Base-by-base conservation (phyloP, 192 early-diverging fungal species). In the Coemansia sp. region DNA sequence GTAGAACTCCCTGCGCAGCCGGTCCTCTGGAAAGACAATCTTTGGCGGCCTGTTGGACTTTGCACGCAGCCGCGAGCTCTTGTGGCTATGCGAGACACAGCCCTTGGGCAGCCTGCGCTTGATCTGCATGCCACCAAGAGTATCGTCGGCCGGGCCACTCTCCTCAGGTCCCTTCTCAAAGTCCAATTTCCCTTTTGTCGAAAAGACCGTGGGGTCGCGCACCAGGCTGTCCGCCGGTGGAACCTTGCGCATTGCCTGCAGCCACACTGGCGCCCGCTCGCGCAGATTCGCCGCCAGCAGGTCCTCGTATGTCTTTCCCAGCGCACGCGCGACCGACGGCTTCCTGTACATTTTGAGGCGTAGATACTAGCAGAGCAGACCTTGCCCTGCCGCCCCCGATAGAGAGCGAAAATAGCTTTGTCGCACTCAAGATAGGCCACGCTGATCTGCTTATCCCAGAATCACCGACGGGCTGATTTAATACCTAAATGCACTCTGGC, bases 11-110 rank as follows among this genome's bases (percentile, higher is more conserved):
- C 75, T 43, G 41, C 95, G 83, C 48, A 98, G 77, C 44, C 60
- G 47, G 69, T 98, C 95, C 68, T 96, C 92, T 5, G 88, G 88
- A 51, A 91, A 98, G 27, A 75, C 82, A 26, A 98, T 94, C 43
- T 56, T 60, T 12, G 77, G 80, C 35, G 88, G 85, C 57, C 71
- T 54, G 22, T 80, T 76, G 28, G 72, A 74, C 60, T 55, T 71
- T 33, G 80, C 81, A 34, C 77, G 78, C 48, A 87, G 70, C 30
- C 79, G 66, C 46, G 76, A 71, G 54, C 78, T 80, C 48, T 76
- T 72, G 59, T 67, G 64, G 10, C 41, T 19, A 21, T 40, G 38
- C 23, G 66, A 34, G 10, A 76, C 67, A 26, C 67, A 70, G 12
- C 57, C 62, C 21, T 40, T n/a, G 12, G 66, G 54, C 30, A 69